phyloP scores from a whole-genome alignment of 371 early-diverging fungal species.

The Encephalitozoon romaleae region DNA sequence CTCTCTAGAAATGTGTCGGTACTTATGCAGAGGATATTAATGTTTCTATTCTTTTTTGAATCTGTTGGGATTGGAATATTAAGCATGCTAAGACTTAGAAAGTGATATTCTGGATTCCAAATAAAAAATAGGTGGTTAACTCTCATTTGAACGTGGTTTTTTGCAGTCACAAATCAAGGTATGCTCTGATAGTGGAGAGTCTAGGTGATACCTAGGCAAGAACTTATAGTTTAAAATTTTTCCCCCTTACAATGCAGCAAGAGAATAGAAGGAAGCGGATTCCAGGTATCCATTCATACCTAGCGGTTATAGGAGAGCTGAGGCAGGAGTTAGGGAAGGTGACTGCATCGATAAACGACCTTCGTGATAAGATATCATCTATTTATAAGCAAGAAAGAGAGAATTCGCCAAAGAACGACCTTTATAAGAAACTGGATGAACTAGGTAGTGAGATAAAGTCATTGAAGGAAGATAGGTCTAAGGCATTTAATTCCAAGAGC shows the following conservation, averaged over 20 bases:
- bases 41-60: constrained; percentile 39
- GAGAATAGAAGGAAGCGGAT: constrained; percentile 11
- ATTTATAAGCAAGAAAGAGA: constrained; percentile 12
- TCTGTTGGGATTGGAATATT: constrained; percentile 27
- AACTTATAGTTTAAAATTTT: neutral
- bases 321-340: neutral
- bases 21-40: constrained; percentile 17
- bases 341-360: constrained; percentile 1
- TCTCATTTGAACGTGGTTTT: neutral
- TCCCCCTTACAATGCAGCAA: neutral
- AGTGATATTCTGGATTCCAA: neutral
- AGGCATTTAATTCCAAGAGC: neutral
- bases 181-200: neutral
- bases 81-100: constrained; percentile 28
- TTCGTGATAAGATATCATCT: constrained; percentile 8
- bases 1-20: neutral
- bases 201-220: neutral
- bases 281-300: constrained; percentile 8
- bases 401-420: constrained; percentile 3
- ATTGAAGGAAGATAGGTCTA: neutral
- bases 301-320: neutral
- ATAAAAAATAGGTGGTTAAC: constrained; percentile 10
- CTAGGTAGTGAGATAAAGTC: neutral
- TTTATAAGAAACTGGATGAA: neutral
- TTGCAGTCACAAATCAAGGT: neutral